A percentile compares a stretch with the other conserved stretches of the same genome.
Evolutionary conservation across 2,329 filamentous ascomycete species (phyloP).

Genomic region (Cercospora sp.): DNA sequence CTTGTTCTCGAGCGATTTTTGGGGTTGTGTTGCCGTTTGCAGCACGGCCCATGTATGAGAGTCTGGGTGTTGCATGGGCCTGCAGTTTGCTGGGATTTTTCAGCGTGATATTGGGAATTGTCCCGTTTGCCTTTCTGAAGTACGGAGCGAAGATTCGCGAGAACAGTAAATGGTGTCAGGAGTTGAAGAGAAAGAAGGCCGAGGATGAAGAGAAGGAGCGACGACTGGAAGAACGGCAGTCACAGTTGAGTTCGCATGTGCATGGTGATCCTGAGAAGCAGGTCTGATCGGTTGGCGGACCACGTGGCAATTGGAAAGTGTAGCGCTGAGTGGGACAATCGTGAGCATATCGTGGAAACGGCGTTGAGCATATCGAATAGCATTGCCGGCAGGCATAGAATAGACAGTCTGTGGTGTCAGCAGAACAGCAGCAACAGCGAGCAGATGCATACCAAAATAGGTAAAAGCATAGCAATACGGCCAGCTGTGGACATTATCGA

Average conservation of each 20-base stretch:
- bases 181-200: slow-evolving; percentile 54
- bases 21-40: slow-evolving; percentile 61
- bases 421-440: neutral
- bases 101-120: slow-evolving; percentile 52
- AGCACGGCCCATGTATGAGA: slow-evolving; percentile 60
- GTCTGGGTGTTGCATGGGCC: slow-evolving; percentile 69
- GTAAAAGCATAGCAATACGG: neutral
- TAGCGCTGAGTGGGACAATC: neutral
- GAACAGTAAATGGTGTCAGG: slow-evolving; percentile 62
- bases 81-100: slow-evolving; percentile 54
- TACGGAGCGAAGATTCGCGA: slow-evolving; percentile 57
- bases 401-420: neutral
- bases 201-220: slow-evolving; percentile 28
- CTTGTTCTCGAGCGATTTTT: slow-evolving; percentile 74
- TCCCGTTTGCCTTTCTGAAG: slow-evolving; percentile 60
- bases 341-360: neutral
- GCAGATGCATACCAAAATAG: neutral
- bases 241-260: slow-evolving; percentile 5
- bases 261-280: slow-evolving; percentile 26
- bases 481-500: neutral
- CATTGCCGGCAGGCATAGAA: neutral
- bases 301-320: neutral
- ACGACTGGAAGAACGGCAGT: slow-evolving; percentile 15
- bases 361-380: neutral
- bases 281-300: slow-evolving; percentile 17